A percentile compares a stretch with the other conserved stretches of the same genome.
Conservation (phyloP, 1,284 basidiomycete species). For the Irpex sp. region DNA sequence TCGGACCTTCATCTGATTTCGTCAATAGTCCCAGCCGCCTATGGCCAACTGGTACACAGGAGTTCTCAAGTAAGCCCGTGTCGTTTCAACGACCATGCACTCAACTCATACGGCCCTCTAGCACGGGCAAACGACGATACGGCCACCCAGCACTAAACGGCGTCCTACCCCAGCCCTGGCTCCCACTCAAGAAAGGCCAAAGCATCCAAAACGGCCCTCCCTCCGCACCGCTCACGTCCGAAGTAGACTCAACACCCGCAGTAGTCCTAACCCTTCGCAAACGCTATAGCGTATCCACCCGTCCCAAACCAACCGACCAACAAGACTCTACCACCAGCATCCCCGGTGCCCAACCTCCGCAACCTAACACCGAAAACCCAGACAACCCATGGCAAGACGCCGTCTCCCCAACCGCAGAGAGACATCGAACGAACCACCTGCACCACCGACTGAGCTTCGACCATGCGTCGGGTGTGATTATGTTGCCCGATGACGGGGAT, state of each 20-base stretch:
- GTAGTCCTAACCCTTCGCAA: conserved; percentile 75
- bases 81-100: too few species aligned
- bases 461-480: conserved; percentile 78
- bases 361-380: conserved; percentile 11
- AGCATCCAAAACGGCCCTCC: conserved; percentile 56
- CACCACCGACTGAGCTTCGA: conserved; percentile 73
- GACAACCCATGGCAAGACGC: conserved; percentile 57
- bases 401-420: conserved; percentile 20
- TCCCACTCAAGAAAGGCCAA: conserved; percentile 81
- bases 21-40: too few species aligned
- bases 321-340: not conserved
- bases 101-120: too few species aligned
- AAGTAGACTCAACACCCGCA: conserved; percentile 47
- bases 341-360: not conserved
- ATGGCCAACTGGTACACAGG: conserved; percentile 92
- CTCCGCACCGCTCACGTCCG: conserved; percentile 29
- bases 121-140: conserved; percentile 83
- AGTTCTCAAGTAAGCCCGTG: conserved; percentile 88
- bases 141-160: conserved; percentile 90
- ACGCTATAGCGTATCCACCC: conserved; percentile 48
- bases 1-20: too few species aligned
- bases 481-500: conserved; percentile 72
- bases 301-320: conserved; percentile 1
- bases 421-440: conserved; percentile 24
- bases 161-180: conserved; percentile 86